Percentiles rank a stretch among this genome's conserved stretches.
These are phyloP conservation scores for Sonneratia alba DNA, from an alignment of 345 rosid genomes.

Conservation along the genomic window DNA sequence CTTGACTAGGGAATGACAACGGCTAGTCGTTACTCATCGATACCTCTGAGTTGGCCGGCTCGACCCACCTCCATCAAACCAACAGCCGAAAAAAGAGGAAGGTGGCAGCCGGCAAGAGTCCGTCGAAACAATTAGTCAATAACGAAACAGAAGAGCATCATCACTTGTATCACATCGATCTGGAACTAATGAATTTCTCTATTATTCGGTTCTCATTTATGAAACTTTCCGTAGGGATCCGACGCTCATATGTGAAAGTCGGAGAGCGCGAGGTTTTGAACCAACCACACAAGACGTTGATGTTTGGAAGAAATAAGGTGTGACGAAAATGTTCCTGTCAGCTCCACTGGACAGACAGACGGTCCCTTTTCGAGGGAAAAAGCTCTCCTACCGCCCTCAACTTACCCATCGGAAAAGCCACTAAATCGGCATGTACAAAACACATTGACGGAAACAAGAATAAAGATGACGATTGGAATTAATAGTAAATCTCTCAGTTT, in stretches of 20 bases:
- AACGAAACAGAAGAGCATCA: too few relatives aligned
- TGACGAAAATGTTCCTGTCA: not conserved
- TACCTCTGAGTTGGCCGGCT: not conserved
- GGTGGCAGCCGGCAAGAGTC: too few relatives aligned
- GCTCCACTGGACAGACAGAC: not conserved
- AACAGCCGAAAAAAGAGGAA: too few relatives aligned
- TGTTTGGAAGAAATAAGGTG: not conserved
- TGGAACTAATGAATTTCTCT: too few relatives aligned
- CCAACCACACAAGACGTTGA: not conserved
- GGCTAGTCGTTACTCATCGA: not conserved
- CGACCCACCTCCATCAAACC: too few relatives aligned
- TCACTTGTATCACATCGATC: not conserved
- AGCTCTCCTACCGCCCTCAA: not conserved
- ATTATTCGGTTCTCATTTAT: too few relatives aligned
- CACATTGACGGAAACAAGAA: not conserved
- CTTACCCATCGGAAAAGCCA: not conserved
- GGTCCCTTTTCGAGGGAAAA: not conserved
- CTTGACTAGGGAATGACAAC: not conserved
- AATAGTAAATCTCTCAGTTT: too few relatives aligned
- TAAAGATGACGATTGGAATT: too few relatives aligned
- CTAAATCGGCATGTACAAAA: not conserved
- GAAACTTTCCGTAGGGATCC: too few relatives aligned
- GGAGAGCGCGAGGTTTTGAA: not conserved
- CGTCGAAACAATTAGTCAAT: too few relatives aligned
- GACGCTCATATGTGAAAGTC: not conserved